phyloP scores from a whole-genome alignment of 495 filamentous ascomycete species.

The Staphylotrichum tortipilum region DNA sequence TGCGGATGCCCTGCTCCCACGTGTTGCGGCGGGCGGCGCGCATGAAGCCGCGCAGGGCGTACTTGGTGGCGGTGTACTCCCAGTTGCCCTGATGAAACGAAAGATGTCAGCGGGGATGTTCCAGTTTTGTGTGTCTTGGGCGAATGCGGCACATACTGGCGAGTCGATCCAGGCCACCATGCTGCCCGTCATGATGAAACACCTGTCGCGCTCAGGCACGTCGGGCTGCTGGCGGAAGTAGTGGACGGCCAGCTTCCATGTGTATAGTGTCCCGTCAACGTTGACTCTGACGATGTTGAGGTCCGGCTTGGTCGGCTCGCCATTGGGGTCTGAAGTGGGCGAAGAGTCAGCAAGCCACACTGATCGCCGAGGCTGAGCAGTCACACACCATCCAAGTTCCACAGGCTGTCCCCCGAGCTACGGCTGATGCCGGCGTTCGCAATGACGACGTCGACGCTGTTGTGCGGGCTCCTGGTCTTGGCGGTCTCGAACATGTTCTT shows the following conservation, averaged over 20 bases:
- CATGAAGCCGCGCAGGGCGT: conserved; percentile 32
- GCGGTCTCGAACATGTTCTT: conserved; percentile 21
- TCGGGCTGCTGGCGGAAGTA: conserved; percentile 34
- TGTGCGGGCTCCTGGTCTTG: conserved; percentile 8
- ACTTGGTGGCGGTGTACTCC: conserved; percentile 30
- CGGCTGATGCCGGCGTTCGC: conserved; percentile 36
- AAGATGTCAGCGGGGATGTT: no score
- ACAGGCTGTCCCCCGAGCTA: conserved; percentile 25
- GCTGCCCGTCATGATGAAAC: conserved; percentile 28
- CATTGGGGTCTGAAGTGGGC: conserved; percentile 26
- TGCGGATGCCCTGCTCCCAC: conserved; percentile 29
- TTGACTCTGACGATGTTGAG: conserved; percentile 37
- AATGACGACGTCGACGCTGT: conserved; percentile 24
- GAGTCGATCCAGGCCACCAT: conserved; percentile 26
- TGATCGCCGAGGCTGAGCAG: neutral
- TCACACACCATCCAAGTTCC: conserved; percentile 26
- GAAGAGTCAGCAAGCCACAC: neutral
- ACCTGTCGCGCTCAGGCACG: conserved; percentile 24
- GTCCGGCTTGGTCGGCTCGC: conserved; percentile 28
- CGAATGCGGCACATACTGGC: conserved; percentile 4
- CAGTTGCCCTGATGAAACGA: conserved; percentile 15
- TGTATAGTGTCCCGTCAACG: conserved; percentile 33
- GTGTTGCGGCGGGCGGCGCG: conserved; percentile 13
- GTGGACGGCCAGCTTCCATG: conserved; percentile 36
- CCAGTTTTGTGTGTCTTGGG: no score